Conservation (phyloP, 345 rosid species). For the Raphanus raphanistrum region DNA sequence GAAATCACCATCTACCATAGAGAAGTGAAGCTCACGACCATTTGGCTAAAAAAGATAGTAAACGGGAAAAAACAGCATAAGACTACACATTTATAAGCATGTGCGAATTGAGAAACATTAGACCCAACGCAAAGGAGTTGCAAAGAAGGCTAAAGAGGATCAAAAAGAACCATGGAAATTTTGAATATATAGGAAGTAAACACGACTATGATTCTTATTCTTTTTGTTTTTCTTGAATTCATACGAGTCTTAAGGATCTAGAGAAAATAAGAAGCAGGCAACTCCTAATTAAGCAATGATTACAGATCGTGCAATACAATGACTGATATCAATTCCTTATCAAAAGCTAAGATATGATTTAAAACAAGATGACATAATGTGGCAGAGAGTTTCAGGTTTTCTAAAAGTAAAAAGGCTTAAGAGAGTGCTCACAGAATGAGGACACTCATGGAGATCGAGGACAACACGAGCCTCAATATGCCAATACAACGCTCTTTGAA, state of each 20-base stretch:
- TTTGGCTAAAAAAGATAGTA: constrained; percentile 47
- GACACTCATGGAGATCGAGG: constrained; percentile 79
- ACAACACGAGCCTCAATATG: constrained; percentile 99
- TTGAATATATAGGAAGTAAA: neutral
- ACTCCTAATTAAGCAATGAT: neutral
- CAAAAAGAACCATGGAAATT: neutral
- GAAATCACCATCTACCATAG: constrained; percentile 97
- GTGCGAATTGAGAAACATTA: neutral
- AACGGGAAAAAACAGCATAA: neutral
- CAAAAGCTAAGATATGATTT: neutral
- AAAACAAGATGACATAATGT: neutral
- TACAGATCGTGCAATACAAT: neutral
- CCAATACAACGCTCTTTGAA: constrained; percentile 92
- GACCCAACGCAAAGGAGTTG: neutral
- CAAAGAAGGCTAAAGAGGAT: neutral
- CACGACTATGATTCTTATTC: neutral
- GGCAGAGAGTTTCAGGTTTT: neutral
- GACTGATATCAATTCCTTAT: no score
- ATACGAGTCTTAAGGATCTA: neutral
- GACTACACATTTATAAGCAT: neutral
- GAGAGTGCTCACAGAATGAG: constrained; percentile 54
- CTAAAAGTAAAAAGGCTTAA: neutral
- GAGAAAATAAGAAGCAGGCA: neutral
- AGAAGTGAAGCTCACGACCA: constrained; percentile 74
- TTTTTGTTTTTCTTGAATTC: neutral